phyloP scores from a whole-genome alignment of 1,284 basidiomycete genomes.

The Apiotrichum sp. region DNA sequence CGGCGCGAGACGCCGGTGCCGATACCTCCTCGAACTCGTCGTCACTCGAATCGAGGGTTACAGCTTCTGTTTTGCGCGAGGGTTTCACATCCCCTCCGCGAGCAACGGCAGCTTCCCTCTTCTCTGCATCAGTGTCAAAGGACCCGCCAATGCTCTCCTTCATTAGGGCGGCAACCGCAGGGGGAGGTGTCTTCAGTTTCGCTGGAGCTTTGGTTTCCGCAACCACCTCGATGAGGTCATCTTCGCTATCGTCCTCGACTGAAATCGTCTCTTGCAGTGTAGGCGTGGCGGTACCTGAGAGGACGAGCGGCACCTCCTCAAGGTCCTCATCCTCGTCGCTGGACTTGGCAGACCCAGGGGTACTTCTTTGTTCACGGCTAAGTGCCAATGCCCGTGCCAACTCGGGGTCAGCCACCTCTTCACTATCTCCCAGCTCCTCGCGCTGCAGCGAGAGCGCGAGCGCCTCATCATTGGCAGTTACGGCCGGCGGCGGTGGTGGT shows the following conservation, averaged over 20 bases:
- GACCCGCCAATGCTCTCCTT: background rate
- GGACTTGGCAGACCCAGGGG: background rate
- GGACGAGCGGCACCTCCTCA: slow-evolving; percentile 30
- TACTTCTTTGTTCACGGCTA: background rate
- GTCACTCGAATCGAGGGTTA: slow-evolving; percentile 7
- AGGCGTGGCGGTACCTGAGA: background rate
- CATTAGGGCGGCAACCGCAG: background rate
- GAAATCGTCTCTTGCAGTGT: slow-evolving; percentile 1
- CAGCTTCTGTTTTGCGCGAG: too few relatives aligned
- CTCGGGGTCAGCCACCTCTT: slow-evolving; percentile 35
- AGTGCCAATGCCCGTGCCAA: slow-evolving; percentile 33
- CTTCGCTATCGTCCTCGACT: slow-evolving; percentile 8
- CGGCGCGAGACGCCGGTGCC: background rate
- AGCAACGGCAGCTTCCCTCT: too few relatives aligned
- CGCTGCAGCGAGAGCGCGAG: slow-evolving; percentile 43
- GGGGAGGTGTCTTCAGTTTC: too few relatives aligned
- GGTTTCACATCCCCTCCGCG: too few relatives aligned
- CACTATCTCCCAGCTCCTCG: slow-evolving; percentile 42
- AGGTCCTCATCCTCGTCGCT: slow-evolving; percentile 25
- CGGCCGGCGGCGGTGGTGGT: slow-evolving; percentile 4
- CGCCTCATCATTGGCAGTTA: slow-evolving; percentile 41
- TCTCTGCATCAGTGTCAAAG: too few relatives aligned
- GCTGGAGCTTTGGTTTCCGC: background rate
- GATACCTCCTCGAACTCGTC: slow-evolving; percentile 22
- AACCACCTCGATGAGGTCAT: slow-evolving; percentile 4